Percentiles rank a stretch among this genome's conserved stretches.
Evolutionary conservation across 163 green algal genomes (phyloP).

Genomic region (Scenedesmus sp.): DNA sequence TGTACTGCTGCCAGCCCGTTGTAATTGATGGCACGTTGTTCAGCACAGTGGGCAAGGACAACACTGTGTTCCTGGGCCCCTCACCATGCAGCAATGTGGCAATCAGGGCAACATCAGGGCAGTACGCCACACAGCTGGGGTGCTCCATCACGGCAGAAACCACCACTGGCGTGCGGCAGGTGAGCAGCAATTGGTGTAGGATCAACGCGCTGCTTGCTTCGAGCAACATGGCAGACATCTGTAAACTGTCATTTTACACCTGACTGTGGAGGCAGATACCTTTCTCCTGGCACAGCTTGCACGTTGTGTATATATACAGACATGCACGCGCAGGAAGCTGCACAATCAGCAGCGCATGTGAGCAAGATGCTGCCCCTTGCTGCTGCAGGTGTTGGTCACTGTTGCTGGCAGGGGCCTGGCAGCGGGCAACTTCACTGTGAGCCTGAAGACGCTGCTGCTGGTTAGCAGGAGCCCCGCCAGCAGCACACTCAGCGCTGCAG

Average conservation of each 20-base stretch:
- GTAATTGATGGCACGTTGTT: background rate
- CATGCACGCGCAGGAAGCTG: no score
- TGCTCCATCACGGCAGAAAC: background rate
- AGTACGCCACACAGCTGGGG: constrained; percentile 6
- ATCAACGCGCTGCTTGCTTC: background rate
- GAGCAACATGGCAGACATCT: no score
- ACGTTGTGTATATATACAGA: background rate
- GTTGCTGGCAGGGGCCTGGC: constrained; percentile 24
- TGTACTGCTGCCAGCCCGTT: background rate
- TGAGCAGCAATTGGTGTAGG: background rate
- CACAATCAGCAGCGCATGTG: background rate
- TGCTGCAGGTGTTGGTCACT: background rate
- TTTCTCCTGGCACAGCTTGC: no score
- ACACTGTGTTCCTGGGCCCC: constrained; percentile 2
- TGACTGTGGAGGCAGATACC: no score
- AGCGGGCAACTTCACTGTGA: constrained; percentile 2
- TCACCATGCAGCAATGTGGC: background rate
- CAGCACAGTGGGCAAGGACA: background rate
- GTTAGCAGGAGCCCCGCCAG: background rate
- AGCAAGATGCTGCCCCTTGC: background rate
- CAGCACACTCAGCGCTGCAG: background rate
- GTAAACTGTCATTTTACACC: no score
- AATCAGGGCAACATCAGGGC: background rate
- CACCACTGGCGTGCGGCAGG: background rate
- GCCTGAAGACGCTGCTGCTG: background rate